These are phyloP conservation scores for Waltiozyma sp. DNA, from an alignment of 1,139 yeast genomes.

Conservation along the genomic window DNA sequence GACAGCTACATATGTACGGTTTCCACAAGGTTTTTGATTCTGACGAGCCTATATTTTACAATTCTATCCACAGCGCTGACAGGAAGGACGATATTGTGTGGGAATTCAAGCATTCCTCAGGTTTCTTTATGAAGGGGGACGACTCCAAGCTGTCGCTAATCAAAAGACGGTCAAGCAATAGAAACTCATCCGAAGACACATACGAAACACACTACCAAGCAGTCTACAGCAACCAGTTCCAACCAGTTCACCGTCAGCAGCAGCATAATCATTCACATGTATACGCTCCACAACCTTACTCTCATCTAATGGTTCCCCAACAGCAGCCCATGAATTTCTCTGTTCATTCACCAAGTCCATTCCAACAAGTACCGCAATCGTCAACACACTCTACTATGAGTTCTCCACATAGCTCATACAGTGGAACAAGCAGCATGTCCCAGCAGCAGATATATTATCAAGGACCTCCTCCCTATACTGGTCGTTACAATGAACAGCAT, in stretches of 20 bases:
- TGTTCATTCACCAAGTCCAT: not conserved
- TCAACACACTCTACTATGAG: conserved; percentile 1
- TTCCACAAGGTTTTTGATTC: conserved; percentile 51
- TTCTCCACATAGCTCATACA: not conserved
- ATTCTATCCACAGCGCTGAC: not conserved
- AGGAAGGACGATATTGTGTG: conserved; percentile 33
- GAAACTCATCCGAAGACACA: conserved; percentile 17
- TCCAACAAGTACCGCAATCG: conserved; percentile 1
- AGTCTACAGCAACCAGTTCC: not conserved
- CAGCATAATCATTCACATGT: conserved; percentile 4
- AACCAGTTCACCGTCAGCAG: conserved; percentile 8
- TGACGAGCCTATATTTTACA: conserved; percentile 2
- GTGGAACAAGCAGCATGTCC: not conserved
- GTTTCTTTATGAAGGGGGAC: conserved; percentile 68
- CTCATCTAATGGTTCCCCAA: conserved; percentile 1
- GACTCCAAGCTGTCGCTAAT: conserved; percentile 52
- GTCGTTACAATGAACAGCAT: not conserved
- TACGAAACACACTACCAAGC: conserved; percentile 3
- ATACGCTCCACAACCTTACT: not conserved
- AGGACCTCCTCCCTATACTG: too few species aligned
- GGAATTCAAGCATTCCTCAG: conserved; percentile 85
- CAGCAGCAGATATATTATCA: conserved; percentile 1
- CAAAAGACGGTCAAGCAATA: conserved; percentile 41
- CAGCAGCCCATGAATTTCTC: conserved; percentile 2
- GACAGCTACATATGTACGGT: conserved; percentile 71